Evolutionary conservation across 2,329 filamentous ascomycete genomes (phyloP), one percentile per base, ranked within the genome.

Genomic region (Neophaeococcomyces aloes): DNA sequence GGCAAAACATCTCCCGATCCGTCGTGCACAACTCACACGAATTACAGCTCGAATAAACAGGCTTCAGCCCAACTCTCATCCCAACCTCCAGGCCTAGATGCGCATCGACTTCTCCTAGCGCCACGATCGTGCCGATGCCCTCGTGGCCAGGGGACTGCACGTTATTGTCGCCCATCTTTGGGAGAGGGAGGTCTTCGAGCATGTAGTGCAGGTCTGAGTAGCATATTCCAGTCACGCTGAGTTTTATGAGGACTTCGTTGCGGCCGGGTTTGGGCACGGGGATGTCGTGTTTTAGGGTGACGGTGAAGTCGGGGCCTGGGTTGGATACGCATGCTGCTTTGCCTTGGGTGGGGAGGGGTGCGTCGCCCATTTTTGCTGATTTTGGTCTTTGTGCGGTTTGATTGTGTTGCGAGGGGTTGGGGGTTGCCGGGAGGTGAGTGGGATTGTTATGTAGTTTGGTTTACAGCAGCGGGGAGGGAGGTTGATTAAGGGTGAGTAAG

Each of bases 201-300:
- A 76, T 75, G 56, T 71, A 70, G 53, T 77, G 74, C n/a, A 79
- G 59, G 51, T 78, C 75, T 14, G 66, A 69, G 48, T 70, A 68
- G 59, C 75, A 78, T 34, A 79, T 63, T 0, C 75, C 75, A 1
- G 74, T 78, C 13, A 65, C 65, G 42, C 76, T 78, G 34, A 78
- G 63, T 37, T 67, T 69, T 51, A 78, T 63, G 3, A 79, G 64
- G 15, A 78, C 58, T 45, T 78, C 73, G 42, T 74, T 27, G 23
- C 10, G 23, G 5, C 36, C 36, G 7, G 36, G 36, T n/a, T 38
- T 11, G 5, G 36, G 36, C 18, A 38, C 36, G 13, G 36, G 36
- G 25, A 38, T 17, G 25, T 38, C 36, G 14, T 38, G 7, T 5
- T 21, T 5, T 7, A 38, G 17, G n/a, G 10, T 21, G 10, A 38